A percentile compares a stretch with the other conserved stretches of the same genome.
Evolutionary conservation across 164 flowering plant species (phyloP).

Genomic region (Houttuynia cordata): DNA sequence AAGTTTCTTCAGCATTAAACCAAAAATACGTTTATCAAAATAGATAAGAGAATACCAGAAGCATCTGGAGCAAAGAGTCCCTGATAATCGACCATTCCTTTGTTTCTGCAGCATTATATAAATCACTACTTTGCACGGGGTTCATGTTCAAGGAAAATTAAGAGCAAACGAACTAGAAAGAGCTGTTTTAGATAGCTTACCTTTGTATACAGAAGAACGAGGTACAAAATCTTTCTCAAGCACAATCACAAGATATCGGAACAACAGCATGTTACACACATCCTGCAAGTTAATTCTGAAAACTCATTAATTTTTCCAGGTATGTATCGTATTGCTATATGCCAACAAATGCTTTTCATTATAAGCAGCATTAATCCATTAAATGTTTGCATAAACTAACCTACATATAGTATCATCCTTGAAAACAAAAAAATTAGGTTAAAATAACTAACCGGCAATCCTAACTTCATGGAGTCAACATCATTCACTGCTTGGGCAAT

Average conservation of each 20-base stretch:
- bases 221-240: constrained; percentile 62
- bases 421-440: background rate
- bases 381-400: too few species aligned
- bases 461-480: constrained; percentile 14
- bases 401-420: background rate
- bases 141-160: background rate
- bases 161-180: background rate
- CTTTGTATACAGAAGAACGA: constrained; percentile 38
- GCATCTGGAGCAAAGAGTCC: constrained; percentile 53
- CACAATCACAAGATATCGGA: constrained; percentile 61
- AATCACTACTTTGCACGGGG: background rate
- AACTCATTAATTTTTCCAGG: background rate
- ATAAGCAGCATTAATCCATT: background rate
- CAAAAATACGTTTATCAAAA: background rate
- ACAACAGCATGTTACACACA: constrained; percentile 46
- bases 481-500: constrained; percentile 22
- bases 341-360: background rate
- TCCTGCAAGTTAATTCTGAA: constrained; percentile 29
- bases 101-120: constrained; percentile 40
- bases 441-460: constrained; percentile 24
- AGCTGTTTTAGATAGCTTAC: constrained; percentile 16
- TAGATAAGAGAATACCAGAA: constrained; percentile 44
- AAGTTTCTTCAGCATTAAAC: background rate
- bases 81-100: constrained; percentile 45
- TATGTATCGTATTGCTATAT: background rate